Evolutionary conservation across 495 filamentous ascomycete genomes (phyloP).

Genomic region (Pseudotulostoma volvatum): DNA sequence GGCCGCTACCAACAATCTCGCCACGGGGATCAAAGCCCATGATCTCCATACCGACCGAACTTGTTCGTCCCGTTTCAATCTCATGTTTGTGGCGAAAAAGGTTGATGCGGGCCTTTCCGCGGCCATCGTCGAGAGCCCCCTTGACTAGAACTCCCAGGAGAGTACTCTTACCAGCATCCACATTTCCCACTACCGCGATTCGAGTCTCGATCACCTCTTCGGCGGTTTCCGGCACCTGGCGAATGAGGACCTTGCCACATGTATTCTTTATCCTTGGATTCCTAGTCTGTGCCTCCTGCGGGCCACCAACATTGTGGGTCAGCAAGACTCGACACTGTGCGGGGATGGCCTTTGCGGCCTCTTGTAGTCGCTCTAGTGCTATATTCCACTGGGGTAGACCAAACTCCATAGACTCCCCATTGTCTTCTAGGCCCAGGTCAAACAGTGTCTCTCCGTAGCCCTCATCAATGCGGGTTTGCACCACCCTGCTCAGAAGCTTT

Average conservation of each 20-base stretch:
- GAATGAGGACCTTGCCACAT: constrained; percentile 70
- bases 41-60: constrained; percentile 96
- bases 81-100: constrained; percentile 97
- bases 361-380: constrained; percentile 51
- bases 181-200: constrained; percentile 94
- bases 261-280: constrained; percentile 51
- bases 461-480: constrained; percentile 58
- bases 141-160: constrained; percentile 95
- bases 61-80: constrained; percentile 85
- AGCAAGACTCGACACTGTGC: constrained; percentile 68
- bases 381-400: constrained; percentile 60
- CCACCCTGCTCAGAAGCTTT: constrained; percentile 38
- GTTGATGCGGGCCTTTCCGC: constrained; percentile 87
- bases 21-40: constrained; percentile 92
- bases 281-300: constrained; percentile 44
- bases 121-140: constrained; percentile 84
- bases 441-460: constrained; percentile 85
- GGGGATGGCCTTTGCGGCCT: constrained; percentile 45
- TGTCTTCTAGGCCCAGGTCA: constrained; percentile 83
- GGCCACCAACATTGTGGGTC: constrained; percentile 78
- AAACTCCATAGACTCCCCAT: constrained; percentile 79
- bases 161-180: constrained; percentile 93
- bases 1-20: constrained; percentile 65
- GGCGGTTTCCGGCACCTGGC: constrained; percentile 51
- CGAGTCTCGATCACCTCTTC: constrained; percentile 91